Evolutionary conservation across 139 green algal genomes (phyloP).

Genomic region (Parachlorella kessleri): DNA sequence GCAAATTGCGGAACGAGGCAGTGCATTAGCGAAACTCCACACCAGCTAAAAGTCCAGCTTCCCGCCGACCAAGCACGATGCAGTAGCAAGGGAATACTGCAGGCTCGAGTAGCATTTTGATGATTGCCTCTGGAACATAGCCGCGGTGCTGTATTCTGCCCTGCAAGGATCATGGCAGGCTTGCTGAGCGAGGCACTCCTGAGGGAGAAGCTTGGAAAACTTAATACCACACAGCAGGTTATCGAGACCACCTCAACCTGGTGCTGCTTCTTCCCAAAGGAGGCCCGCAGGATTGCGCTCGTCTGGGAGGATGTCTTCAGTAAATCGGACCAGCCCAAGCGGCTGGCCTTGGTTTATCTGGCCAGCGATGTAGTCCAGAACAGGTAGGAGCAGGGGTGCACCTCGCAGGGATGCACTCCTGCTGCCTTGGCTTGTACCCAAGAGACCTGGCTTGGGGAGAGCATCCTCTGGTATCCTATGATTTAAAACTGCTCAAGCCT

Average conservation of each 20-base stretch:
- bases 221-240: conserved; percentile 63
- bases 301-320: conserved; percentile 52
- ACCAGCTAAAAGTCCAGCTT: too few relatives aligned
- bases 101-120: too few relatives aligned
- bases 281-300: conserved; percentile 21
- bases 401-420: background rate
- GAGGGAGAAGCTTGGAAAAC: conserved; percentile 48
- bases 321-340: conserved; percentile 32
- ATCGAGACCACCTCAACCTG: conserved; percentile 61
- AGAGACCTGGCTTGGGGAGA: too few relatives aligned
- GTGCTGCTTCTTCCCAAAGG: conserved; percentile 44
- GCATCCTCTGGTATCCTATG: too few relatives aligned
- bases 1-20: too few relatives aligned
- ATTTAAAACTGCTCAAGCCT: too few relatives aligned
- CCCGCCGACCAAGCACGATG: too few relatives aligned
- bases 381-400: conserved; percentile 14
- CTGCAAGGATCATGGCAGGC: too few relatives aligned
- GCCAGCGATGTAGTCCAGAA: conserved; percentile 85
- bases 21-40: too few relatives aligned
- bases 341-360: conserved; percentile 72
- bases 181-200: conserved; percentile 28
- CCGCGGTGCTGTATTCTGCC: too few relatives aligned
- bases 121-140: too few relatives aligned
- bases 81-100: too few relatives aligned
- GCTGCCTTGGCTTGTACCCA: background rate